Conservation (phyloP, 1,139 yeast species). For the Tardiomyces depauwii region DNA sequence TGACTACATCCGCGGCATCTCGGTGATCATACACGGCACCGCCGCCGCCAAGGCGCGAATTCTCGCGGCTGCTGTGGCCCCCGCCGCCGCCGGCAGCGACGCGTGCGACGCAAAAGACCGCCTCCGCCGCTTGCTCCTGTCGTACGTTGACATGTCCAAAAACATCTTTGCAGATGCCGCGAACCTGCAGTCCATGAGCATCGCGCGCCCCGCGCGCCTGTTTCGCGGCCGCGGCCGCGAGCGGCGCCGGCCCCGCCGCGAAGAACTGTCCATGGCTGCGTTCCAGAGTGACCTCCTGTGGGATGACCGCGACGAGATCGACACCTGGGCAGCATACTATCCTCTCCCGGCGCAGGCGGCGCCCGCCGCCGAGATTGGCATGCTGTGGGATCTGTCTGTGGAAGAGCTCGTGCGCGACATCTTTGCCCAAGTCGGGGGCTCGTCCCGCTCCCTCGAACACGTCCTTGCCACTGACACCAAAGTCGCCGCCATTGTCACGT, state of each 20-base stretch:
- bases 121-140: neutral
- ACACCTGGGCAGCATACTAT: constrained; percentile 8
- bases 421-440: neutral
- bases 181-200: neutral
- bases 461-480: neutral
- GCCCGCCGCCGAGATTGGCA: constrained; percentile 10
- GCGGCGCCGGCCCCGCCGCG: neutral
- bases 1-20: constrained; percentile 12
- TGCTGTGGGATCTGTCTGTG: constrained; percentile 11
- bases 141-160: neutral
- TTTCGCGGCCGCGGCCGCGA: neutral
- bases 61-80: neutral
- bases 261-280: neutral
- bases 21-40: constrained; percentile 4
- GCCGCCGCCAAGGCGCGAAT: neutral
- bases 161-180: neutral
- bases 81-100: neutral
- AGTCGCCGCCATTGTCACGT: neutral
- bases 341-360: constrained; percentile 6
- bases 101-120: neutral
- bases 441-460: neutral
- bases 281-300: constrained; percentile 9
- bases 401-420: constrained; percentile 8
- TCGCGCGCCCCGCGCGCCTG: neutral
- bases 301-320: constrained; percentile 11